Evolutionary conservation across 257 asterid species (phyloP).

Genomic region (Echium plantagineum): DNA sequence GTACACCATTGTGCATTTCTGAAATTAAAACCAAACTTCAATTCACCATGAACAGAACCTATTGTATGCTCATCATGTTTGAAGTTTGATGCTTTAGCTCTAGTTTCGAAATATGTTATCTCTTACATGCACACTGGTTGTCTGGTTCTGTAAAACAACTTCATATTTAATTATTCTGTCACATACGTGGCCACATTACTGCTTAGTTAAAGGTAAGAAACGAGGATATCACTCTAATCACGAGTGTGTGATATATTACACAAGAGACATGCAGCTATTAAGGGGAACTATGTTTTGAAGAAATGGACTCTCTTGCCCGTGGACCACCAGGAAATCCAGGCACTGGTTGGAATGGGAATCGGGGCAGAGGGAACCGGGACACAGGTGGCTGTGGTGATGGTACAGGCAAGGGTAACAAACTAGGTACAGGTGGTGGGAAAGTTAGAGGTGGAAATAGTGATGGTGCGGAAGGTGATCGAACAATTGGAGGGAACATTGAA

Average conservation of each 20-base stretch:
- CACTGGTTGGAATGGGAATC: not conserved
- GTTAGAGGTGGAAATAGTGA: slow-evolving; percentile 26
- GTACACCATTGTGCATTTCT: too few species aligned
- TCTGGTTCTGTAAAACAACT: too few species aligned
- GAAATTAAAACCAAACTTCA: too few species aligned
- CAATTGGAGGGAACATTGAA: not conserved
- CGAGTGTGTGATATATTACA: not conserved
- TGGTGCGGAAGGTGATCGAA: slow-evolving; percentile 23
- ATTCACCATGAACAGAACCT: too few species aligned
- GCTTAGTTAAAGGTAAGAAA: not conserved
- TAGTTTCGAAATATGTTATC: not conserved
- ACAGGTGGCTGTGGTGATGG: slow-evolving; percentile 9
- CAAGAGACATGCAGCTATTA: not conserved
- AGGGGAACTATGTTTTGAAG: not conserved
- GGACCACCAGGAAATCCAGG: not conserved
- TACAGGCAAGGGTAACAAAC: slow-evolving; percentile 26
- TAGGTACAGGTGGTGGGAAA: slow-evolving; percentile 35
- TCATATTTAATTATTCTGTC: not conserved
- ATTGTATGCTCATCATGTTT: too few species aligned
- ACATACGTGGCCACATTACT: not conserved
- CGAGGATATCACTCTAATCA: not conserved
- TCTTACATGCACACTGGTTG: not conserved
- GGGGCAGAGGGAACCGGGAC: not conserved
- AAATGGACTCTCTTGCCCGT: not conserved
- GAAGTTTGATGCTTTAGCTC: too few species aligned